Evolutionary conservation across 805 yeast genomes (phyloP), one percentile per base, ranked within the genome.

Genomic region (Danielia reshetovae): DNA sequence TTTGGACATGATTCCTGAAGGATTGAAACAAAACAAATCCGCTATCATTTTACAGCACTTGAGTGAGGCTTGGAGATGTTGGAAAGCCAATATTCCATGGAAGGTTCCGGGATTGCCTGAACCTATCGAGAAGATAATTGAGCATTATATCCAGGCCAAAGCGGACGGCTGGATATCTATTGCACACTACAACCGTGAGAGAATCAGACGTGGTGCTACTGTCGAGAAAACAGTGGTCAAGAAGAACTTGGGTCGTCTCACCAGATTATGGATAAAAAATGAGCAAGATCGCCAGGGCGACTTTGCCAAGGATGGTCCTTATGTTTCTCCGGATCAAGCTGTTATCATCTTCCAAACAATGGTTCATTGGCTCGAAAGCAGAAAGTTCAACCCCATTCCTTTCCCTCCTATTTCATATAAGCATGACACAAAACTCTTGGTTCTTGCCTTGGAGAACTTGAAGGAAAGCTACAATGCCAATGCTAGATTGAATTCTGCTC

Each of bases 11-110:
- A 88, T 93, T 30, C 98, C 98, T 0, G 96, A 87, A 43, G 95
- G 95, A 2, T 73, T 93, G 41, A 82, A 85, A 49, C 93, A 86
- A 51, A 84, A 76, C 44, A 89, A 87, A 55, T 79, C 96, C 1
- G 83, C 84, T 50, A 79, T 95, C 0, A 83, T 93, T 34, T 60
- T 93, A 30, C 97, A 93, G 51, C 99, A 93, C 59, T 68, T 93
- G 38, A 85, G 95, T 54, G 98, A 93, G 58, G 98, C 98, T 0
- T 93, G 99, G 99, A 70, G 98, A 56, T 93, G 97, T 57, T 93
- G 99, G 99, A 93, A 93, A 57, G 98, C 98, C 2, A 90, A 93
- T 53, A 83, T 93, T 39, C 96, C 97, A 0, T 93, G 97, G 97
- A 80, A 86, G 47, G 97, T 93, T 11, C 95, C 96, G 1, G 97